Conservation (phyloP, 176 grass and related monocot genomes). For the Oryza meridionalis region DNA sequence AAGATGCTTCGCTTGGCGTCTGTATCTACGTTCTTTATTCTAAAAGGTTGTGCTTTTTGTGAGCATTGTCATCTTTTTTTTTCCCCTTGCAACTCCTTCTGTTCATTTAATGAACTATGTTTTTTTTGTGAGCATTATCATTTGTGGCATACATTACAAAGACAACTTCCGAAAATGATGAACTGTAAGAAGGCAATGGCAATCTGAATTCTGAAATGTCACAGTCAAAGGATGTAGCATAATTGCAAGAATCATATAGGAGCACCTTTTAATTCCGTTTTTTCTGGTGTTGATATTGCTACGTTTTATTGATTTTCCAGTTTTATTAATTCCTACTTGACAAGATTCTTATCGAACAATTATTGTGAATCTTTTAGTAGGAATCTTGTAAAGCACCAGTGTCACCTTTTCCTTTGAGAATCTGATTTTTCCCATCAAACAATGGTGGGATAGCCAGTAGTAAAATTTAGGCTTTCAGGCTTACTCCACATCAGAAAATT, state of each 20-base stretch:
- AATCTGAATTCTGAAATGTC: background rate
- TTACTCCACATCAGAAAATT: background rate
- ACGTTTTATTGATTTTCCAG: background rate
- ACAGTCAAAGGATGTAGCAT: background rate
- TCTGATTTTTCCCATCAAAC: background rate
- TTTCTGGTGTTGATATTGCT: background rate
- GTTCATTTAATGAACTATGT: background rate
- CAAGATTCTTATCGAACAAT: background rate
- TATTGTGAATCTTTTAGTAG: background rate
- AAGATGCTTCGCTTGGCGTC: background rate
- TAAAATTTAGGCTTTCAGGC: background rate
- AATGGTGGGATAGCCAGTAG: background rate
- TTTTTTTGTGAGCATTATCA: background rate
- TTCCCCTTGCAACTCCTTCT: background rate
- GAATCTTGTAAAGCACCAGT: background rate
- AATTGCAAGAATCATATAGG: background rate
- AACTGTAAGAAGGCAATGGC: background rate
- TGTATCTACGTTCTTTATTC: background rate
- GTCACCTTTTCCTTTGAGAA: background rate
- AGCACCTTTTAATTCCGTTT: background rate
- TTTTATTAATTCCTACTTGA: background rate
- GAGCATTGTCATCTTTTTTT: background rate
- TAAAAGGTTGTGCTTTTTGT: background rate
- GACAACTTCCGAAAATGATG: background rate
- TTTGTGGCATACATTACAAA: background rate